Evolutionary conservation across 108 stramenopile species (phyloP).

Genomic region (Fragilariopsis cylindrus): DNA sequence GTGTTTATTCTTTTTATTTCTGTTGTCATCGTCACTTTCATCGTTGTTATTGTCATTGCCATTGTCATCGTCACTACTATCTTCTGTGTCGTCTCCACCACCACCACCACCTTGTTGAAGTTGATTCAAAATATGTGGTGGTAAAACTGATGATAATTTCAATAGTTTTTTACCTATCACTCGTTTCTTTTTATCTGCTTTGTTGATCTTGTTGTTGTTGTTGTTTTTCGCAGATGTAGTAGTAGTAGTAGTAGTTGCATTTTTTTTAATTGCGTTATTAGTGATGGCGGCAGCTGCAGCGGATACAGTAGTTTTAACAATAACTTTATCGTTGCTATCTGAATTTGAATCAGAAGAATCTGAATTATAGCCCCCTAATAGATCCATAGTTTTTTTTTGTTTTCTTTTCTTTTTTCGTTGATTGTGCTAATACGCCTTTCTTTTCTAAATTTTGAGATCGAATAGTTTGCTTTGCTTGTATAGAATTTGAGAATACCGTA

Average conservation of each 20-base stretch:
- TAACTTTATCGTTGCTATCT: background rate
- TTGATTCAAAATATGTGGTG: conserved; percentile 41
- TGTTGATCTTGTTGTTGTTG: background rate
- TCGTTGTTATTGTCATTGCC: background rate
- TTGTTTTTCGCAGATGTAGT: background rate
- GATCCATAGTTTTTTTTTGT: conserved; percentile 24
- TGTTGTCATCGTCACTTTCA: background rate
- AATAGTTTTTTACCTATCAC: conserved; percentile 29
- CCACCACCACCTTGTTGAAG: conserved; percentile 28
- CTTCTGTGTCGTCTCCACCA: conserved; percentile 28
- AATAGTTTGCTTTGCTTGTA: background rate
- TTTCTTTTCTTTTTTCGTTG: background rate
- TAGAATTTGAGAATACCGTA: too few species aligned
- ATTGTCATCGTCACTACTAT: conserved; percentile 12
- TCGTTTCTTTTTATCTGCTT: background rate
- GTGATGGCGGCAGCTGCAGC: background rate
- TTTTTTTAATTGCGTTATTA: conserved; percentile 7
- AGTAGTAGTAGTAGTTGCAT: background rate
- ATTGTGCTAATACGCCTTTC: background rate
- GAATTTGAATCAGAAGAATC: conserved; percentile 18
- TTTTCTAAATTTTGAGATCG: background rate
- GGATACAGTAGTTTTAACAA: background rate
- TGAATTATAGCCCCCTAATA: conserved; percentile 36
- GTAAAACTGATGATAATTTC: conserved; percentile 41
- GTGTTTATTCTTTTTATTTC: background rate